Base-by-base conservation (phyloP, 768 basidiomycete species). In the Asterophora parasitica region DNA sequence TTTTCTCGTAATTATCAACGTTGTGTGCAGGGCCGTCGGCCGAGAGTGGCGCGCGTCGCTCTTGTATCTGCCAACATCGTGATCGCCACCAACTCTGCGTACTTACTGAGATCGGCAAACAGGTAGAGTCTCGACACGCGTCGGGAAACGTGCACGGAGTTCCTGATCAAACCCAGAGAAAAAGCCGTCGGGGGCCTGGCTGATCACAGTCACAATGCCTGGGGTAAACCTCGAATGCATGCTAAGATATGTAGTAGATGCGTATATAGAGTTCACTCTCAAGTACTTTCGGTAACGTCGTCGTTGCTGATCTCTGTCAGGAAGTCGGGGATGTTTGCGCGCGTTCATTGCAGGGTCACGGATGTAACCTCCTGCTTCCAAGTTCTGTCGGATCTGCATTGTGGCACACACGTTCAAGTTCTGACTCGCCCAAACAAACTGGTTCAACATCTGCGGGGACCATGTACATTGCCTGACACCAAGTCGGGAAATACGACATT, bases 321-420 rank as follows among this genome's bases (percentile, higher is more conserved):
- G n/a, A 8, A 31, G 23, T 12, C 16, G 44, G 32, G 23, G 11
- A 45, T 26, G 23, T 3, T n/a, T n/a, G n/a, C n/a, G n/a, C n/a
- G n/a, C n/a, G n/a, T n/a, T n/a, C n/a, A n/a, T 31, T 31, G 36
- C 45, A 47, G 46, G 46, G 46, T 47, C 28, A 30, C 16, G 20
- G 9, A 28, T 9, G 23, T 36, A 30, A 16, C 16, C 15, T 10
- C 11, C 42, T 17, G 42, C 19, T 32, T 23, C 27, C 13, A 8
- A 6, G 13, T 44, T 17, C 38, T 44, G 32, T 46, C 36, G 35
- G 44, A 46, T 46, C 31, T 39, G n/a, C 9, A 28, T 16, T 28
- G 36, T 36, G 37, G 15, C 34, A 7, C 10, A 9, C 30, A 15
- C 33, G 11, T 26, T 9, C 20, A 15, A 30, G n/a, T 31, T 38